phyloP scores from a whole-genome alignment of 371 early-diverging fungal species.

The Zopfochytrium polystomum region DNA sequence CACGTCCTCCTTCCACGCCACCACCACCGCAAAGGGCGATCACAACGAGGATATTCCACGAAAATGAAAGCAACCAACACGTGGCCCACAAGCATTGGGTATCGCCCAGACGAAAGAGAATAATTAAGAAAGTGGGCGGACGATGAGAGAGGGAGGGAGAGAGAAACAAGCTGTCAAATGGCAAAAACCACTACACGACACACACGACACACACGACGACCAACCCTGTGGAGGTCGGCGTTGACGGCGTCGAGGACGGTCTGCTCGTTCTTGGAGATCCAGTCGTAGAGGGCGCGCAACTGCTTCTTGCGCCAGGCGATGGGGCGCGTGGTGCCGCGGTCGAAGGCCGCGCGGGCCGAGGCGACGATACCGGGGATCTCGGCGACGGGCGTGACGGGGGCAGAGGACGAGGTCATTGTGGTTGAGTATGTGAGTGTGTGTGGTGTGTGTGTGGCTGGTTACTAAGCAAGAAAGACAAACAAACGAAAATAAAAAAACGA shows the following conservation, averaged over 20 bases:
- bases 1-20: no score
- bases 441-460: background rate
- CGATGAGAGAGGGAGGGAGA: background rate
- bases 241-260: conserved; percentile 61
- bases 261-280: conserved; percentile 66
- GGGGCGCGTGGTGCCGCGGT: conserved; percentile 45
- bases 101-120: no score
- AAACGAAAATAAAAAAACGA: no score
- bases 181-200: background rate
- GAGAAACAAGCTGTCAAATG: background rate
- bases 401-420: background rate
- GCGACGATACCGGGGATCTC: conserved; percentile 26
- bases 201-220: background rate
- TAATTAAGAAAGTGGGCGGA: no score
- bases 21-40: no score
- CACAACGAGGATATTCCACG: no score
- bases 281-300: conserved; percentile 59
- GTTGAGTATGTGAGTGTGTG: background rate
- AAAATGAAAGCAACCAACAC: no score
- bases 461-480: no score
- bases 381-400: conserved; percentile 7
- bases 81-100: no score
- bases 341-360: conserved; percentile 29
- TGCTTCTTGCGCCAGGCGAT: conserved; percentile 65
- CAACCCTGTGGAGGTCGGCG: conserved; percentile 58